These are phyloP conservation scores for Candolleomyces efflorescens DNA, from an alignment of 768 basidiomycete genomes.

Conservation along the genomic window DNA sequence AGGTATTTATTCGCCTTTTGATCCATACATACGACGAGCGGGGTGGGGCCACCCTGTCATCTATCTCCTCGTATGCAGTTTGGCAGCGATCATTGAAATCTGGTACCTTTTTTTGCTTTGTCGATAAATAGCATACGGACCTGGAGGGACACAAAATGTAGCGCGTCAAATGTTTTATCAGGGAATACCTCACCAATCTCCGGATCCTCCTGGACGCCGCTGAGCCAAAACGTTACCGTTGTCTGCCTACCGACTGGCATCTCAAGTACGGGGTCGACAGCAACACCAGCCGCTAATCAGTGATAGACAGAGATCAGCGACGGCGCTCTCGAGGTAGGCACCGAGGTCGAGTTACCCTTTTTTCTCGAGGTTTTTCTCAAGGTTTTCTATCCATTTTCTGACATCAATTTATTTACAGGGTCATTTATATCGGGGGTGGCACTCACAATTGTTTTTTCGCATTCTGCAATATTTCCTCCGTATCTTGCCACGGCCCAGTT, in stretches of 20 bases:
- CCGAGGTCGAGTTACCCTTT: background rate
- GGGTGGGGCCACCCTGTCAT: background rate
- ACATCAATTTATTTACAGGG: background rate
- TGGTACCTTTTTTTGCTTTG: background rate
- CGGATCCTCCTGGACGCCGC: conserved; percentile 13
- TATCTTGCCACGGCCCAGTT: background rate
- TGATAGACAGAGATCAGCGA: background rate
- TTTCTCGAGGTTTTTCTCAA: background rate
- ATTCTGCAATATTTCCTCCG: background rate
- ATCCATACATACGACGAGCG: too few relatives aligned
- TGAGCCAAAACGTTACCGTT: conserved; percentile 17
- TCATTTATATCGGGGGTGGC: background rate
- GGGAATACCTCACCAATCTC: conserved; percentile 13
- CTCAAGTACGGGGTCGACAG: background rate
- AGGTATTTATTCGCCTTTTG: conserved; percentile 18
- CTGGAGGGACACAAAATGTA: conserved; percentile 40
- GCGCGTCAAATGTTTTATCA: conserved; percentile 20
- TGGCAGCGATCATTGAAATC: conserved; percentile 1
- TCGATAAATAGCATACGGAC: conserved; percentile 30
- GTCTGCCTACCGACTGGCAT: background rate
- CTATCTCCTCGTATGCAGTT: background rate
- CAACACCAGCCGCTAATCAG: background rate
- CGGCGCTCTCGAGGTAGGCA: background rate
- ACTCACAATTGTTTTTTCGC: background rate
- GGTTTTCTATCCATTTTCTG: background rate